Evolutionary conservation across 129 eudicot genomes (phyloP), one percentile per base, ranked within the genome.

Genomic region (Arctium minus): DNA sequence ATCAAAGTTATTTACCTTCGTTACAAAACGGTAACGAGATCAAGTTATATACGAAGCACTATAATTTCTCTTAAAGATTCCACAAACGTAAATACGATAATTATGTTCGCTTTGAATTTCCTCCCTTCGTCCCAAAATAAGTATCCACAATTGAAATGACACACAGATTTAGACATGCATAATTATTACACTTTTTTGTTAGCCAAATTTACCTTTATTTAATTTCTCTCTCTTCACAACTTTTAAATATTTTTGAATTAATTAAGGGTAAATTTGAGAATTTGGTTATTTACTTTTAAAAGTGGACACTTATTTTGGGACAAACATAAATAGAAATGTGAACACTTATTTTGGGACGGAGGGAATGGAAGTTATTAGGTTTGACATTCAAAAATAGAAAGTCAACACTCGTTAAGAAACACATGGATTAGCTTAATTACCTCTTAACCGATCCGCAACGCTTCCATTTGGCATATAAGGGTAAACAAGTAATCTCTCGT

Each of bases 391-490:
- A 42, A 70, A 69, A 37, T 76, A 36, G 73, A 56, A 83, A 75
- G 72, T 69, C 72, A 69, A 48, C 71, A 70, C 67, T 33, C 67
- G 18, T 15, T 40, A 36, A 76, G 22, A 69, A 22, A 83, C 46
- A n/a, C 69, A 75, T 9, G 78, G 60, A 75, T 80, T 39, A 73
- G 42, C 62, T 64, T 72, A 13, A 15, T 73, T 79, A 92, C 98
- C 98, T 95, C 97, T 85, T 72, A 95, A 89, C 36, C 97, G 94
- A 89, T 95, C 98, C 2, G 98, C 99, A 60, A 96, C 99, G 31
- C 99, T 96, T 81, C 99, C 99, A 89, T 96, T 93, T 64, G 97
- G 92, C 99, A 96, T 96, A 71, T 87, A 96, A 88, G 99, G 99
- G 81, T 96, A 96, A 75, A 96, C 92, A 72, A 96, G 98, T 78